Conservation (phyloP, 2,329 filamentous ascomycete species). For the Aspergillus pseudoterreus region DNA sequence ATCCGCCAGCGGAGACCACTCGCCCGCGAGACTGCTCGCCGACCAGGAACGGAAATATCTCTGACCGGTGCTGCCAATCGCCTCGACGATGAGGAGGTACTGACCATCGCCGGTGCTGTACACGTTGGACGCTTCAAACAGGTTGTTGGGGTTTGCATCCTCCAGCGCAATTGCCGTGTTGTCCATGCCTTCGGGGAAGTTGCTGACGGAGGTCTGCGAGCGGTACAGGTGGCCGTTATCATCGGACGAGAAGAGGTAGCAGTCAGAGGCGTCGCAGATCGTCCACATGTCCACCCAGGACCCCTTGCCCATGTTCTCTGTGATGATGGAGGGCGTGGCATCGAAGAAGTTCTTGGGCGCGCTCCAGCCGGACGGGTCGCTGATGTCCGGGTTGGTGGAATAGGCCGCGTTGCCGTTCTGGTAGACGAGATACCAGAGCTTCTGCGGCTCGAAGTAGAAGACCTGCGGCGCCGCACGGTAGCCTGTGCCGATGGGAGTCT, state of each 20-base stretch:
- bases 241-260: conserved; percentile 5
- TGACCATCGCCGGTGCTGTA: not conserved
- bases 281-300: conserved; percentile 6
- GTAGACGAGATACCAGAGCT: conserved; percentile 3
- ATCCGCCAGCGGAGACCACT: not conserved
- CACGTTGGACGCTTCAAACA: conserved; percentile 5
- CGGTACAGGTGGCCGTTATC: conserved; percentile 5
- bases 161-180: conserved; percentile 3
- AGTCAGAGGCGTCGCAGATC: conserved; percentile 1
- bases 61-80: not conserved
- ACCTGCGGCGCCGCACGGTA: conserved; percentile 7
- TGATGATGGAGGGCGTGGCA: conserved; percentile 3
- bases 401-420: conserved; percentile 7
- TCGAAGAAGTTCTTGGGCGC: conserved; percentile 4
- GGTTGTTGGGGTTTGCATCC: not conserved
- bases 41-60: conserved; percentile 6
- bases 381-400: conserved; percentile 5
- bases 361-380: conserved; percentile 1
- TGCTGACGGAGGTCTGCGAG: not conserved
- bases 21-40: not conserved
- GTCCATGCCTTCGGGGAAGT: conserved; percentile 5
- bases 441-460: conserved; percentile 4
- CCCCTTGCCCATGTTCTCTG: not conserved
- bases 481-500: conserved; percentile 1
- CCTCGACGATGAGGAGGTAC: conserved; percentile 2